These are phyloP conservation scores for Pulicaria dysenterica DNA, from an alignment of 129 eudicot species.

Conservation along the genomic window DNA sequence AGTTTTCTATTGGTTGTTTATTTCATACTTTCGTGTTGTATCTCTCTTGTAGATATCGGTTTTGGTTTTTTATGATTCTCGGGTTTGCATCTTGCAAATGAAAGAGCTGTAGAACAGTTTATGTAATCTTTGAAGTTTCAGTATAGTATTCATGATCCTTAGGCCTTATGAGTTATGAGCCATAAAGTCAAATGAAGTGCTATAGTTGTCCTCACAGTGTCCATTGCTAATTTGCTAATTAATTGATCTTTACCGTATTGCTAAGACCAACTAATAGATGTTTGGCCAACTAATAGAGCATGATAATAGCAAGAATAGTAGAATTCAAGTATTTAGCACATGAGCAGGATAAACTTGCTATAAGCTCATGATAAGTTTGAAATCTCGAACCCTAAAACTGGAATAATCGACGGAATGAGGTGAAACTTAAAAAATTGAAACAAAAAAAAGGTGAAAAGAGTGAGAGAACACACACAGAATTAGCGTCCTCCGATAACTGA, in stretches of 20 bases:
- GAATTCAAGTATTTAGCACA: neutral
- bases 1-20: too few relatives aligned
- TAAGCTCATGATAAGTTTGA: neutral
- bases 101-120: too few relatives aligned
- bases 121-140: neutral
- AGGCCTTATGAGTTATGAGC: neutral
- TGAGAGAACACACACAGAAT: constrained; percentile 51
- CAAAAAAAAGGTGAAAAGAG: neutral
- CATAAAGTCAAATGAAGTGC: neutral
- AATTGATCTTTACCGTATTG: neutral
- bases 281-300: neutral
- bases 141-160: neutral
- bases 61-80: too few relatives aligned
- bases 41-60: too few relatives aligned
- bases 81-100: too few relatives aligned
- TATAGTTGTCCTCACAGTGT: neutral
- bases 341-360: neutral
- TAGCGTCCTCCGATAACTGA: constrained; percentile 56
- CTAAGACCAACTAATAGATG: neutral
- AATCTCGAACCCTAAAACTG: constrained; percentile 12
- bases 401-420: neutral
- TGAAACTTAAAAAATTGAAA: neutral
- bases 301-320: neutral
- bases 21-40: too few relatives aligned
- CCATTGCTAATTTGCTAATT: neutral